Evolutionary conservation across 441 rosid species (phyloP).

Genomic region (Pelargonium fulgidum): DNA sequence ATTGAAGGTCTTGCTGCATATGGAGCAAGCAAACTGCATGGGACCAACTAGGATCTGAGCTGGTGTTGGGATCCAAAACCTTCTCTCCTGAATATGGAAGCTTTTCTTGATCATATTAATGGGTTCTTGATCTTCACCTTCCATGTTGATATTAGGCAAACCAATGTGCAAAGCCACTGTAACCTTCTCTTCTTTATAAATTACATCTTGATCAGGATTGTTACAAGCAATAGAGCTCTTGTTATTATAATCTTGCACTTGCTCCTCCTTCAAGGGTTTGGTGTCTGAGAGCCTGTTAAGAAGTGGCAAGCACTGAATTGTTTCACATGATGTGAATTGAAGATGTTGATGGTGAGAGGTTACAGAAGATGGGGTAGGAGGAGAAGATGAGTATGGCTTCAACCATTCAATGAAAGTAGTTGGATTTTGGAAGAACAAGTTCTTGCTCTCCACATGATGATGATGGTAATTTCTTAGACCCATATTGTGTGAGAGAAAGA

Average conservation of each 20-base stretch:
- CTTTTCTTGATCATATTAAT: neutral
- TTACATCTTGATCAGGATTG: neutral
- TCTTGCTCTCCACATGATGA: constrained; percentile 30
- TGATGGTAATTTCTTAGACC: constrained; percentile 40
- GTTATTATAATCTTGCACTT: neutral
- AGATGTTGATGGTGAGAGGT: neutral
- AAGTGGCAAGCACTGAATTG: constrained; percentile 68
- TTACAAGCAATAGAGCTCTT: neutral
- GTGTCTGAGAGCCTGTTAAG: constrained; percentile 43
- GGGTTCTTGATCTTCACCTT: constrained; percentile 8
- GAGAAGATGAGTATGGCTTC: constrained; percentile 31
- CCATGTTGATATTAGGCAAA: constrained; percentile 39
- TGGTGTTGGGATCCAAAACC: constrained; percentile 26
- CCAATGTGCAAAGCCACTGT: constrained; percentile 80
- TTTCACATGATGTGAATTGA: constrained; percentile 24
- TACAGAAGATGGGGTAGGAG: constrained; percentile 16
- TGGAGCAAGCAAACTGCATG: constrained; percentile 26
- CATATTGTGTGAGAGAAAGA: constrained; percentile 30
- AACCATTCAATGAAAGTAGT: constrained; percentile 83
- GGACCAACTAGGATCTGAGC: constrained; percentile 30
- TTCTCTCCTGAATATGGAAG: constrained; percentile 16
- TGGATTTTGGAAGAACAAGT: constrained; percentile 37
- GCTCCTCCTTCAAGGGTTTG: neutral
- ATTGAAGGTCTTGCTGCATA: constrained; percentile 29
- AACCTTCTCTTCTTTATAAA: constrained; percentile 30